phyloP scores from a whole-genome alignment of 768 basidiomycete genomes.

The Rhizopogon vulgaris region DNA sequence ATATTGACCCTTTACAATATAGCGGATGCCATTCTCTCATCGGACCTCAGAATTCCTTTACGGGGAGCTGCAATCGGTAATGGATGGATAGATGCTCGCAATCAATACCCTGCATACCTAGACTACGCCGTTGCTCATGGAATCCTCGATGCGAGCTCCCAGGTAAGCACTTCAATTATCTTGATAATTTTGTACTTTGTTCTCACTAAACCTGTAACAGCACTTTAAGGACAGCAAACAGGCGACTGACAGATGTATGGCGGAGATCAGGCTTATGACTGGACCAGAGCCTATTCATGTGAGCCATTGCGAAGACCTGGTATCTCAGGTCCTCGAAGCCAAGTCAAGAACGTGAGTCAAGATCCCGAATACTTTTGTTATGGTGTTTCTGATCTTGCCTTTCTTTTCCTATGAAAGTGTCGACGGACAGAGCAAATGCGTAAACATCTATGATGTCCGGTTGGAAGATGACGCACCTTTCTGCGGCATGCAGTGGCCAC shows the following conservation, averaged over 20 bases:
- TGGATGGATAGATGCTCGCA: slow-evolving; percentile 91
- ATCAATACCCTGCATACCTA: slow-evolving; percentile 86
- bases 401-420: slow-evolving; percentile 35
- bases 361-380: background rate
- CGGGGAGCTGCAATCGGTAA: slow-evolving; percentile 90
- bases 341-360: slow-evolving; percentile 17
- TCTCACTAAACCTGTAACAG: slow-evolving; percentile 27
- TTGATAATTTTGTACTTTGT: background rate
- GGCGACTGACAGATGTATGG: slow-evolving; percentile 54
- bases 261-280: slow-evolving; percentile 28
- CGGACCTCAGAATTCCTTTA: slow-evolving; percentile 54
- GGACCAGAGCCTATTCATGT: slow-evolving; percentile 52
- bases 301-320: slow-evolving; percentile 57
- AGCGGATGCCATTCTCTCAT: slow-evolving; percentile 76
- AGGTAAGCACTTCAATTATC: slow-evolving; percentile 36
- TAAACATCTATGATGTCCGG: slow-evolving; percentile 95
- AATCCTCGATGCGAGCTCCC: slow-evolving; percentile 64
- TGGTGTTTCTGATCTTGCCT: background rate
- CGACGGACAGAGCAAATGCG: slow-evolving; percentile 66
- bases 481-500: slow-evolving; percentile 98
- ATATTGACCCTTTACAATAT: background rate
- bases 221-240: slow-evolving; percentile 55
- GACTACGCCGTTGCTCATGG: slow-evolving; percentile 81
- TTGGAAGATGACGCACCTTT: slow-evolving; percentile 78
- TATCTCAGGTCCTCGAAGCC: slow-evolving; percentile 30